phyloP scores from a whole-genome alignment of 768 basidiomycete species.

The Lactarius akahatsu region DNA sequence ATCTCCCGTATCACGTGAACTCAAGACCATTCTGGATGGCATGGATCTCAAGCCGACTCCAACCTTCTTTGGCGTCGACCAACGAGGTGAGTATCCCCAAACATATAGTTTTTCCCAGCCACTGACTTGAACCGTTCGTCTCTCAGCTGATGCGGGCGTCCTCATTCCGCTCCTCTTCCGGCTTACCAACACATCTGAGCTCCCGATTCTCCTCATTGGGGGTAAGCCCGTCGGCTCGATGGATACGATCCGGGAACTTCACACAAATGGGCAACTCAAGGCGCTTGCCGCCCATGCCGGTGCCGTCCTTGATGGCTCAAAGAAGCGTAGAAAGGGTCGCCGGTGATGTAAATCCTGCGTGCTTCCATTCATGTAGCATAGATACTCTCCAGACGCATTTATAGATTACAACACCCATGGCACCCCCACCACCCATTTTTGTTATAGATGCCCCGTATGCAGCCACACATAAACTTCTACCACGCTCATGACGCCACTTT shows the following conservation, averaged over 20 bases:
- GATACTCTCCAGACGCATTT: slow-evolving; percentile 12
- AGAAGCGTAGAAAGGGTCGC: slow-evolving; percentile 42
- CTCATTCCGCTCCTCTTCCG: slow-evolving; percentile 61
- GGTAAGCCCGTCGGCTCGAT: slow-evolving; percentile 57
- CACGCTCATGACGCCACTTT: slow-evolving; percentile 4
- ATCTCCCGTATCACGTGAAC: slow-evolving; percentile 63
- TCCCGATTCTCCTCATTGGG: slow-evolving; percentile 70
- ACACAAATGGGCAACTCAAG: slow-evolving; percentile 52
- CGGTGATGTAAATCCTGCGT: slow-evolving; percentile 17
- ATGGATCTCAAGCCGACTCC: slow-evolving; percentile 62
- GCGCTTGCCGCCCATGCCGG: slow-evolving; percentile 54
- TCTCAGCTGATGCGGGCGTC: slow-evolving; percentile 58
- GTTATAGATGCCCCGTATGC: not conserved
- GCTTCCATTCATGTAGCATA: slow-evolving; percentile 15
- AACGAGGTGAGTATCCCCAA: slow-evolving; percentile 43
- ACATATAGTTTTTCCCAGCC: not conserved
- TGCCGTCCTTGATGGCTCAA: slow-evolving; percentile 52
- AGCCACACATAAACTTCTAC: not conserved
- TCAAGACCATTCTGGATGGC: slow-evolving; percentile 55
- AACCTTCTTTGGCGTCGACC: slow-evolving; percentile 68
- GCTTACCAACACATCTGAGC: slow-evolving; percentile 50
- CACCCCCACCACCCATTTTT: not conserved
- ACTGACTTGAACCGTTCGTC: not conserved
- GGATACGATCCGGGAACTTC: slow-evolving; percentile 50
- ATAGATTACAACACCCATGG: slow-evolving; percentile 4